Evolutionary conservation across 2,329 filamentous ascomycete genomes (phyloP), one percentile per base, ranked within the genome.

Genomic region (Nectriaceae sp.): DNA sequence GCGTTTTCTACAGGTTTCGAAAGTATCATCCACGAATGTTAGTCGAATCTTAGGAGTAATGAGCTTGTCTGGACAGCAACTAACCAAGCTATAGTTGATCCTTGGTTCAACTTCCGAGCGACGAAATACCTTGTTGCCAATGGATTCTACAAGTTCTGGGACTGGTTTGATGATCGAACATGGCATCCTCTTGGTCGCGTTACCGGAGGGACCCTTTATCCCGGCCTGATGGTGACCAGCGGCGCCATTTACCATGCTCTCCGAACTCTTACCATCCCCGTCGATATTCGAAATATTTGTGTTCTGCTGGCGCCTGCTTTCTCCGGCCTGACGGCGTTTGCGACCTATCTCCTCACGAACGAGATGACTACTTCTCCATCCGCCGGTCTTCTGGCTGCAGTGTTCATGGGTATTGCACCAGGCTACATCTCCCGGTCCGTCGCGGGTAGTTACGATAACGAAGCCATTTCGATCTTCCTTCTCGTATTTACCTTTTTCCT

Each of bases 131-230:
- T 99, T 47, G 90, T 99, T 47, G 84, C 93, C 67, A 84, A 99
- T 85, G 94, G 94, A 64, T 97, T 99, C 76, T 95, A 96, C 73
- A 91, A 89, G 72, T 99, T 99, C 71, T 99, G 94, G 94, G 93
- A 99, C 72, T 99, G 94, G 94, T 99, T 99, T 68, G 94, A 99
- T 74, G 94, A 99, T 78, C 87, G 94, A 77, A 99, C 94, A 84
- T 99, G 94, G 94, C 93, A 99, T 74, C 94, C 94, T 63, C 88
- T 99, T 53, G 94, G 94, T 63, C 90, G 94, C 77, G 94, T 99
- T 68, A 99, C 94, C 52, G 94, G 94, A 74, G 94, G 94, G 67
- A 99, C 94, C n/a, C 83, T 99, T 55, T 99, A 99, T 71, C 94
- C 94, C 42, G 94, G 94, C 64, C 81, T 99, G 65, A 99, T 99